phyloP scores from a whole-genome alignment of 2,329 filamentous ascomycete genomes.

The Colletotrichum sidae region DNA sequence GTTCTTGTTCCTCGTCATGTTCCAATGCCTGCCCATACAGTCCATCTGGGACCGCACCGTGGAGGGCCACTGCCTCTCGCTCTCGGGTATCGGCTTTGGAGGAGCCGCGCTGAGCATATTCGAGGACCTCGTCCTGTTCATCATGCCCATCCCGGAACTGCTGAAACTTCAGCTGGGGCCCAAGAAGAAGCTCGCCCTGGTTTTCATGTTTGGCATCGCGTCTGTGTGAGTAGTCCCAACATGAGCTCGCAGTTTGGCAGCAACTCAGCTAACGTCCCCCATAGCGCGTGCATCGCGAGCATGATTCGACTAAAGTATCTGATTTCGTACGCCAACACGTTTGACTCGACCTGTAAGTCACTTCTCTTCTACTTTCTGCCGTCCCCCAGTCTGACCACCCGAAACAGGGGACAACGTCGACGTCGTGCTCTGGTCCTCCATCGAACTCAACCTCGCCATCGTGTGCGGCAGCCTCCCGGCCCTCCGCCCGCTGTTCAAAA shows the following conservation, averaged over 20 bases:
- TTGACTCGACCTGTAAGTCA: constrained; percentile 26
- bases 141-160: constrained; percentile 36
- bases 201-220: constrained; percentile 35
- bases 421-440: constrained; percentile 46
- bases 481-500: constrained; percentile 49
- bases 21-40: constrained; percentile 39
- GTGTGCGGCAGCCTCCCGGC: constrained; percentile 56
- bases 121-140: constrained; percentile 34
- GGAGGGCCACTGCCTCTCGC: constrained; percentile 22
- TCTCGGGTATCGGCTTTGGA: constrained; percentile 22
- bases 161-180: constrained; percentile 27
- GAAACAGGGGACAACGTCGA: constrained; percentile 42
- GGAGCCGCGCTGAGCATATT: constrained; percentile 37
- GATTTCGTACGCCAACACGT: constrained; percentile 28
- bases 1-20: constrained; percentile 38
- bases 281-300: constrained; percentile 38
- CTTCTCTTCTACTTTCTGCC: neutral
- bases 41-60: constrained; percentile 35
- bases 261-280: neutral
- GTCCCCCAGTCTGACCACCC: neutral
- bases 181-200: constrained; percentile 31
- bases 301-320: constrained; percentile 37
- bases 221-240: constrained; percentile 30
- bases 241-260: accelerated
- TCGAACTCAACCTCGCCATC: constrained; percentile 50